Percentiles rank a stretch among this genome's conserved stretches.
Conservation (phyloP, 2,329 filamentous ascomycete genomes). For the Hypomyces rosellus region DNA sequence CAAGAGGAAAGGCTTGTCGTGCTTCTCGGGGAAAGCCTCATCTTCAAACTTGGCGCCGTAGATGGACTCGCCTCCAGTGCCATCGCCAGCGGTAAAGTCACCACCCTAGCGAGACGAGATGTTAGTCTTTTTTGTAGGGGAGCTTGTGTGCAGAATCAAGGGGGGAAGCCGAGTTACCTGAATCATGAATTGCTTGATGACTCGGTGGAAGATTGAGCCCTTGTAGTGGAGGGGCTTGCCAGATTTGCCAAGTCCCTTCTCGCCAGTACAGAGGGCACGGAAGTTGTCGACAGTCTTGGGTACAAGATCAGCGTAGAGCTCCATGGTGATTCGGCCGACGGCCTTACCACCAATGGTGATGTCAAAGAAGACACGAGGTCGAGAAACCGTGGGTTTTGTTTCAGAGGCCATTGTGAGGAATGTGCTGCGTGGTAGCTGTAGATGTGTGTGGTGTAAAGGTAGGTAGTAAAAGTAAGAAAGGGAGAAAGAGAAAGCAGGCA, state of each 20-base stretch:
- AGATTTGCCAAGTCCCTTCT: constrained; percentile 76
- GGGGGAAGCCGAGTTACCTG: constrained; percentile 19
- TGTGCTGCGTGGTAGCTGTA: not conserved
- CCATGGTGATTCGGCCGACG: constrained; percentile 76
- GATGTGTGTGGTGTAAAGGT: too few relatives aligned
- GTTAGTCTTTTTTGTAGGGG: not conserved
- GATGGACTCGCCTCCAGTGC: constrained; percentile 93
- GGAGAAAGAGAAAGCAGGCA: not conserved
- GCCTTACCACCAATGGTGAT: constrained; percentile 70
- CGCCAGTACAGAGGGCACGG: constrained; percentile 86
- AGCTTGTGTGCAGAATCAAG: too few relatives aligned
- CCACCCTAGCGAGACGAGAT: constrained; percentile 55
- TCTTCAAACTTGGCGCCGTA: constrained; percentile 97
- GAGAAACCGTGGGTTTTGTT: constrained; percentile 43
- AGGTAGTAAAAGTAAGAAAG: too few relatives aligned
- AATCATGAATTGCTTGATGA: constrained; percentile 99
- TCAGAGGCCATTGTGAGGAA: constrained; percentile 33
- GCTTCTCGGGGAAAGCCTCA: constrained; percentile 89
- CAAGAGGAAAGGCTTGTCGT: constrained; percentile 86
- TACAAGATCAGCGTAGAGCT: constrained; percentile 70
- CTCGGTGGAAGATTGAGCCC: constrained; percentile 85
- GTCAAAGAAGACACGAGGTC: constrained; percentile 88
- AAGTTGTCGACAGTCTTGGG: constrained; percentile 98
- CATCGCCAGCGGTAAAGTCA: constrained; percentile 92
- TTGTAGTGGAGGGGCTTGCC: constrained; percentile 92